Conservation (phyloP, 208 protist genomes). For the Acanthamoeba polyphaga region DNA sequence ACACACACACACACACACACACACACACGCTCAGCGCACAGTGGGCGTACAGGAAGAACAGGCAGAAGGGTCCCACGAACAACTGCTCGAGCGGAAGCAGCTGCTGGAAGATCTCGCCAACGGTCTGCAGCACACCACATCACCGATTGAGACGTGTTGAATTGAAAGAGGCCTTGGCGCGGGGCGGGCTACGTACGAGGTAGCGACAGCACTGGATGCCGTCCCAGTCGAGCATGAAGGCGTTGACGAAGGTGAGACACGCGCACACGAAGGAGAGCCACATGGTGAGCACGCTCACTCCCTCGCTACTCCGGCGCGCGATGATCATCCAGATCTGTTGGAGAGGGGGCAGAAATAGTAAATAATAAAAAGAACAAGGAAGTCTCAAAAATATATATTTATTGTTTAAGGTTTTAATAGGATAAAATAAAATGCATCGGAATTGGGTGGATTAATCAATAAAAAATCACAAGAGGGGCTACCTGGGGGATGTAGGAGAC, state of each 20-base stretch:
- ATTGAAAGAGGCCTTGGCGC: too few species aligned
- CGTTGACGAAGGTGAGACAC: conserved; percentile 55
- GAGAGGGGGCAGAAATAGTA: not conserved
- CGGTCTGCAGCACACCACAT: not conserved
- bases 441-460: too few species aligned
- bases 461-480: not conserved
- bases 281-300: conserved; percentile 37
- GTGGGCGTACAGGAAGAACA: conserved; percentile 58
- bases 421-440: too few species aligned
- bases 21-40: not conserved
- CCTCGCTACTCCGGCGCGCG: not conserved
- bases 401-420: not conserved
- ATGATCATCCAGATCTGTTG: not conserved
- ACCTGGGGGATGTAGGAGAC: conserved; percentile 67
- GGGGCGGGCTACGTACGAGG: not conserved
- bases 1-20: not conserved
- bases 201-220: conserved; percentile 23
- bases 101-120: not conserved
- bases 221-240: conserved; percentile 54
- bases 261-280: conserved; percentile 37
- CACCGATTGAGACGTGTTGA: too few species aligned
- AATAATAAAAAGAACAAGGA: too few species aligned
- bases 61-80: conserved; percentile 29
- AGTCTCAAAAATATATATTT: not conserved
- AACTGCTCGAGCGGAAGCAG: conserved; percentile 46